Percentiles rank a stretch among this genome's conserved stretches.
Evolutionary conservation across 169 alveolate species (phyloP).

Genomic region (Cryptosporidium ryanae): DNA sequence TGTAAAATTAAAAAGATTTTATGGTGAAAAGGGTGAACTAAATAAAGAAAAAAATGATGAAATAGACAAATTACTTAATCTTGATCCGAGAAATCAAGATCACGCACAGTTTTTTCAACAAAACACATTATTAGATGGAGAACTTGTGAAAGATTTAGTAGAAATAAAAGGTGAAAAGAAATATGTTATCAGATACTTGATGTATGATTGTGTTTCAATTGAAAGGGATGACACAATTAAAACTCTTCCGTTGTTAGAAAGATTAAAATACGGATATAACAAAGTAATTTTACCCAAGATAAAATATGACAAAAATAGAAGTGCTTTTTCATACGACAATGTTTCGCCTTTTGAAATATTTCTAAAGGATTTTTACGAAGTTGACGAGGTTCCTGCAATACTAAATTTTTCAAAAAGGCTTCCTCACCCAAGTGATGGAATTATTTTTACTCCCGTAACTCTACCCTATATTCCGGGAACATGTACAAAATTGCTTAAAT

Average conservation of each 20-base stretch:
- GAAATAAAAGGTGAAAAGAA: conserved; percentile 56
- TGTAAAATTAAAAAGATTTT: neutral
- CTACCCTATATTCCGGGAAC: conserved; percentile 95
- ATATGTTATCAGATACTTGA: conserved; percentile 80
- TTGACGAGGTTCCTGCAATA: conserved; percentile 84
- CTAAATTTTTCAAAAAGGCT: conserved; percentile 85
- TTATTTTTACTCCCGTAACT: conserved; percentile 92
- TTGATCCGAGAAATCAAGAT: conserved; percentile 74
- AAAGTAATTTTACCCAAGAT: conserved; percentile 35
- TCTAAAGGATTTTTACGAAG: conserved; percentile 91
- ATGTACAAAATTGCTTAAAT: conserved; percentile 90
- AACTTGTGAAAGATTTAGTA: conserved; percentile 83
- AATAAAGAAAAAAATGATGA: neutral
- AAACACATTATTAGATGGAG: conserved; percentile 89
- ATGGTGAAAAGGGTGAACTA: neutral
- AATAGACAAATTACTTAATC: conserved; percentile 17
- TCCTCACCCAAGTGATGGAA: conserved; percentile 95
- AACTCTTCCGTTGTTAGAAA: conserved; percentile 83
- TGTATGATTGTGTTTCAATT: conserved; percentile 88
- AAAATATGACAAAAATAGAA: conserved; percentile 29
- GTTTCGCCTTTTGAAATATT: conserved; percentile 56
- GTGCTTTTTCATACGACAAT: neutral
- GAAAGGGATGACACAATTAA: conserved; percentile 83
- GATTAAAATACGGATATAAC: conserved; percentile 77
- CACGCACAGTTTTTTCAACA: conserved; percentile 84